Percentiles rank a stretch among this genome's conserved stretches.
Conservation (phyloP, 116 monocot genomes). For the Dioscorea cayenensis region DNA sequence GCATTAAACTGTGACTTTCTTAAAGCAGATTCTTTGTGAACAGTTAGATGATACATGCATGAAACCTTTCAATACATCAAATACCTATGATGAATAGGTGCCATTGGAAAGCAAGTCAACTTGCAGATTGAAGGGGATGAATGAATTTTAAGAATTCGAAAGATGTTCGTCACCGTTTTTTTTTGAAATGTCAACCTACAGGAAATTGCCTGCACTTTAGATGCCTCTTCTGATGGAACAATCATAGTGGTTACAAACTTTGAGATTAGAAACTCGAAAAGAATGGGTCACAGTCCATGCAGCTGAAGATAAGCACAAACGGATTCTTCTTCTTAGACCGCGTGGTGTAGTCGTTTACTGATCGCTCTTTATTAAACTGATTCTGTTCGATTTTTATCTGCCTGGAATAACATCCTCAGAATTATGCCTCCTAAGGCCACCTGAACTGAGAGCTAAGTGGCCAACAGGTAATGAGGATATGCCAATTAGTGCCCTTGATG, state of each 20-base stretch:
- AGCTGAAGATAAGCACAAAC: background rate
- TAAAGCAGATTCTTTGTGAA: background rate
- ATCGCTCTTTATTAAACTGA: background rate
- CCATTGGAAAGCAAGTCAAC: background rate
- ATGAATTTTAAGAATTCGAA: background rate
- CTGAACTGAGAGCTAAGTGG: slow-evolving; percentile 1
- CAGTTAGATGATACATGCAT: background rate
- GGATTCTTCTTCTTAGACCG: background rate
- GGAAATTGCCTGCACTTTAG: background rate
- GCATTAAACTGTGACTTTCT: background rate
- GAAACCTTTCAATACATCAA: background rate
- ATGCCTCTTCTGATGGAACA: background rate
- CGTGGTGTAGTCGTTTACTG: background rate
- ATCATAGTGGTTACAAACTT: background rate
- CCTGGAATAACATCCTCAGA: background rate
- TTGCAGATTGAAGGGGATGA: background rate
- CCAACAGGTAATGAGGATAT: slow-evolving; percentile 9
- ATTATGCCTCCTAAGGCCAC: background rate
- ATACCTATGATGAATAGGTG: background rate
- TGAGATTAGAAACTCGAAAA: background rate
- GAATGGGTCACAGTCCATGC: background rate
- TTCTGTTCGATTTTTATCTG: slow-evolving; percentile 1
- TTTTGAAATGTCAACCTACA: background rate
- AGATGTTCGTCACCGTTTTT: background rate
- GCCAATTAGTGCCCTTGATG: slow-evolving; percentile 15